Base-by-base conservation (phyloP, 805 yeast genomes). In the Wickerhamiella siamensis region DNA sequence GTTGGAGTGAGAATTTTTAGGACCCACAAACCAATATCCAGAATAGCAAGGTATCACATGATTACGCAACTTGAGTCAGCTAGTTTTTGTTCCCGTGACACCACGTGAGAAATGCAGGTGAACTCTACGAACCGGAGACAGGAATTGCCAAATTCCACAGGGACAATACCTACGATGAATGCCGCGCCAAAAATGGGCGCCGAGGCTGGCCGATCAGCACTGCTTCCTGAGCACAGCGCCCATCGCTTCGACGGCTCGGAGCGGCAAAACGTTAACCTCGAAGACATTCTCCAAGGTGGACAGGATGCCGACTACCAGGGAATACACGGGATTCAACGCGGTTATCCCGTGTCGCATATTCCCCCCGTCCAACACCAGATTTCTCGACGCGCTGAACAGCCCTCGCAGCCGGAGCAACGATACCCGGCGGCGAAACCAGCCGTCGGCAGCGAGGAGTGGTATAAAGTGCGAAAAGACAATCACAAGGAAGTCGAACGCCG, bases 371-470 rank as follows among this genome's bases (percentile, higher is more conserved):
- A 3, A 10, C 24, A 26, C 17, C 24, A 21, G 17, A 14, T 21
- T 17, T 21, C 37, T 5, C 26, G 37, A 15, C 37, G 37, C 37
- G 37, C 21, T 4, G 37, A 34, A 6, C 40, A 22, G 20, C 27
- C 39, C 26, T 5, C 22, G 31, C 20, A 14, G 29, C 27, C n/a
- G 32, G 26, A 35, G 19, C 17, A 18, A n/a, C 31, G 38, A 8
- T 32, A 31, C 40, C 24, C 39, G 21, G 27, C 43, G 12, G 29
- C 47, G 32, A 77, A 75, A 58, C 83, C 87, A 3, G 56, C 64
- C 9, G 79, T 78, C 36, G 91, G 91, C n/a, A 62, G 79, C 24
- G 83, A 78, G 36, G 93, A 81, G 58, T 82, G 91, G 88, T 84
- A 79, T 56, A 71, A 70, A 46, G 75, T 76, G 57, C 76, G 95